Evolutionary conservation across 83 land plant species (phyloP), one percentile per base, ranked within the genome.

Genomic region (Thuja plicata): DNA sequence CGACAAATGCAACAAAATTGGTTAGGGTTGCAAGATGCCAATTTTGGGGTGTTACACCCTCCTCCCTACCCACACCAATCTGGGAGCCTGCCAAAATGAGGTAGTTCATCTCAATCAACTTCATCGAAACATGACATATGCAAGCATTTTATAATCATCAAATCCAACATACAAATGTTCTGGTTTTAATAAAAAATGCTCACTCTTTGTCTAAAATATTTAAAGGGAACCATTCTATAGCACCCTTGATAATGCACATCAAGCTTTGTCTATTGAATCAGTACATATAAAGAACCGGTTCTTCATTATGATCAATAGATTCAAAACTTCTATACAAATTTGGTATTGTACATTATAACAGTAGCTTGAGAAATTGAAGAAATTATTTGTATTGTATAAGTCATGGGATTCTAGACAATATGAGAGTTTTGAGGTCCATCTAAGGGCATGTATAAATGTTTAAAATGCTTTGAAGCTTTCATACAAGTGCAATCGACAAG

Each of bases 81-180:
- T n/a, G n/a, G n/a, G n/a, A n/a, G n/a, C n/a, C n/a, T n/a, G n/a
- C n/a, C n/a, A n/a, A n/a, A n/a, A n/a, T n/a, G n/a, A n/a, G n/a
- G 94, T 93, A 8, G 89, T 93, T 50, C 78, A 88, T 48, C 91
- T 92, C 86, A 88, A 87, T 60, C 35, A 70, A 86, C 13, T 82
- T 35, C 16, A 8, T 81, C 24, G 46, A 30, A 82, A n/a, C 50
- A 45, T 16, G 35, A 82, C 3, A 34, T 43, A 82, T 82, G 85
- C 85, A 79, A 79, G 83, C 83, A 40, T 82, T 82, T 17, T 82
- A 43, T 45, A 21, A 11, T 43, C 27, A 27, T 43, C 10, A 79
- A 82, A 46, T 45, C 85, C 15, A n/a, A 34, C 45, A 45, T 45
- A 46, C 52, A 11, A 46, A 46, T 82, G 52, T n/a, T 11, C 54